Evolutionary conservation across 371 early-diverging fungal genomes (phyloP), one percentile per base, ranked within the genome.

Genomic region (Rhizopus delemar): DNA sequence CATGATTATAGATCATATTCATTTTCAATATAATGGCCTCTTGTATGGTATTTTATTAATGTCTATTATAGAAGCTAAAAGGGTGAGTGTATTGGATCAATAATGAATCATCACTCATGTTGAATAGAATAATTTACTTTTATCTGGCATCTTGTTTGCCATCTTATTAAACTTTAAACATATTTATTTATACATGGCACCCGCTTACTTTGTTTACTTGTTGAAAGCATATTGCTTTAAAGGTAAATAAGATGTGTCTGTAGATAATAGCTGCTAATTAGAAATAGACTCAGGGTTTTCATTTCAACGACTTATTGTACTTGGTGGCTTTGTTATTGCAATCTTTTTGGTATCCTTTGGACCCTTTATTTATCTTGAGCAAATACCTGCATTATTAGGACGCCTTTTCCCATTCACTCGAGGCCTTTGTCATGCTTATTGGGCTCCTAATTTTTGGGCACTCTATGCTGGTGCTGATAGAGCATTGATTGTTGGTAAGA

Each of bases 381-480:
- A 91, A 53, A 46, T 89, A 11, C 87, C 86, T 9, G 92, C 93
- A 62, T 69, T 98, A n/a, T 58, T 88, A 3, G 68, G 84, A n/a
- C 87, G 98, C 2, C 82, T 98, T 36, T 98, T 98, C 66, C 97
- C 97, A 8, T 98, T 98, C 78, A 94, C 92, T 69, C 88, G 98
- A 12, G 98, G 98, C 12, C 82, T 98, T 16, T 89, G 89, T 65
- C 97, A 97, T 71, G 95, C 97, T 5, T 95, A 90, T 70, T 97
- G 98, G 98, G 98, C 98, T 0, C 96, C 97, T 15, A 98, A 98
- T 69, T 86, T 93, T 69, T 98, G 97, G 97, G 95, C 97, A 0
- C 74, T 98, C 48, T 98, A 97, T 71, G 86, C 92, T 4, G 84
- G 88, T 36, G 66, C 75, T 0, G 98, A 98, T 73, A 87, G 96